These are phyloP conservation scores for Fraxinus anomala DNA, from an alignment of 257 asterid genomes.

Conservation along the genomic window DNA sequence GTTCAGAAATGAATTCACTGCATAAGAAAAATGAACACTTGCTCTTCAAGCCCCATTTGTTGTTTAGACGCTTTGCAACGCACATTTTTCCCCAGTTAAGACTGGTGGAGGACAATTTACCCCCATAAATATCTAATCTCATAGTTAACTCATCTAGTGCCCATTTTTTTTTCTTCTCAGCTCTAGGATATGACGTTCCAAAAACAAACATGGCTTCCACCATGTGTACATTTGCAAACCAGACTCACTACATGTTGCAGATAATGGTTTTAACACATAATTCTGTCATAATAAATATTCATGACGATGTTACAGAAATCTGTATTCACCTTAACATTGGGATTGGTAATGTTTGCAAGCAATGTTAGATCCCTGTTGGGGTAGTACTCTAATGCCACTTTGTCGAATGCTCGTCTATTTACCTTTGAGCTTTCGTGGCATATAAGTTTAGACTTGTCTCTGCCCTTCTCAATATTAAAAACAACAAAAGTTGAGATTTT, in stretches of 20 bases:
- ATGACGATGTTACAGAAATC: no score
- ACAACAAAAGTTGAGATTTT: not conserved
- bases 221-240: not conserved
- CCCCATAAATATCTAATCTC: no score
- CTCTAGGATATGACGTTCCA: no score
- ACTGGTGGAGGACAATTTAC: no score
- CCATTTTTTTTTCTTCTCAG: no score
- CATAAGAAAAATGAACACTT: not conserved
- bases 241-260: not conserved
- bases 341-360: not conserved
- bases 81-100: no score
- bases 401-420: not conserved
- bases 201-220: no score
- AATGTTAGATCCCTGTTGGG: not conserved
- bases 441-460: no score
- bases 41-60: not conserved
- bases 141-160: no score
- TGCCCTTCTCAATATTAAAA: not conserved
- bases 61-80: not conserved
- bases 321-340: not conserved
- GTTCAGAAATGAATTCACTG: not conserved
- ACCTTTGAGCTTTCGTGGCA: no score
- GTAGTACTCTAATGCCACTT: not conserved
- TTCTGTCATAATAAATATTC: no score
- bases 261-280: no score